These are phyloP conservation scores for Phytophthora lateralis DNA, from an alignment of 352 stramenopile genomes.

Conservation along the genomic window DNA sequence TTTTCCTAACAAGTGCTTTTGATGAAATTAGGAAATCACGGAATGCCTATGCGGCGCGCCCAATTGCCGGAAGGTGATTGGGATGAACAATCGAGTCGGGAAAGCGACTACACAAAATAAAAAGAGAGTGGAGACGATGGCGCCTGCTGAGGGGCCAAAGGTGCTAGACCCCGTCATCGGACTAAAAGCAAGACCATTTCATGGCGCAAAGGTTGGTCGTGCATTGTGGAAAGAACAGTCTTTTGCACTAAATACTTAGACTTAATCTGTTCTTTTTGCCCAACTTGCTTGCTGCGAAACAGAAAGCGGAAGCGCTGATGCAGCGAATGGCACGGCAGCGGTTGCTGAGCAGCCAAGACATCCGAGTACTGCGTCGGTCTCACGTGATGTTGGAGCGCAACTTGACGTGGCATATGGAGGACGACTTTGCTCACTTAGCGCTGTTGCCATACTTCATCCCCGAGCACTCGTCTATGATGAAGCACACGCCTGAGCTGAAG, in stretches of 20 bases:
- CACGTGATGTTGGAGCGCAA: conserved; percentile 71
- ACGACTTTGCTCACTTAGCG: conserved; percentile 59
- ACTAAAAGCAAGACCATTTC: conserved; percentile 35
- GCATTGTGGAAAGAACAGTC: background rate
- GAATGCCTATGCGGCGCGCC: conserved; percentile 64
- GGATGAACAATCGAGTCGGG: conserved; percentile 62
- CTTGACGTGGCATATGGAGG: conserved; percentile 52
- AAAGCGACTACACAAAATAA: conserved; percentile 39
- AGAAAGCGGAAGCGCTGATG: conserved; percentile 67
- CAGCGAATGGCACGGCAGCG: conserved; percentile 63
- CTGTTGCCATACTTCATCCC: conserved; percentile 66
- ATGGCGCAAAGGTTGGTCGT: conserved; percentile 47
- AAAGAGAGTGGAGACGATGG: conserved; percentile 15
- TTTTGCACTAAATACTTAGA: background rate
- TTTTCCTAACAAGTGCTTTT: conserved; percentile 10
- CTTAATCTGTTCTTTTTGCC: background rate
- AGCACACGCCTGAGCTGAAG: conserved; percentile 39
- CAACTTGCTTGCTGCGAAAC: background rate
- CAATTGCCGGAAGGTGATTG: conserved; percentile 78
- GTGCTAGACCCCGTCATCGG: conserved; percentile 54
- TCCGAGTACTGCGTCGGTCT: conserved; percentile 50
- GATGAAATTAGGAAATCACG: conserved; percentile 60
- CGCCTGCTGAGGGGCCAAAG: conserved; percentile 22
- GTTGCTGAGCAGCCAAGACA: conserved; percentile 54
- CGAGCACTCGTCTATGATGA: conserved; percentile 34